A percentile compares a stretch with the other conserved stretches of the same genome.
These are phyloP conservation scores for Cucumis hystrix DNA, from an alignment of 306 rosid species.

Conservation along the genomic window DNA sequence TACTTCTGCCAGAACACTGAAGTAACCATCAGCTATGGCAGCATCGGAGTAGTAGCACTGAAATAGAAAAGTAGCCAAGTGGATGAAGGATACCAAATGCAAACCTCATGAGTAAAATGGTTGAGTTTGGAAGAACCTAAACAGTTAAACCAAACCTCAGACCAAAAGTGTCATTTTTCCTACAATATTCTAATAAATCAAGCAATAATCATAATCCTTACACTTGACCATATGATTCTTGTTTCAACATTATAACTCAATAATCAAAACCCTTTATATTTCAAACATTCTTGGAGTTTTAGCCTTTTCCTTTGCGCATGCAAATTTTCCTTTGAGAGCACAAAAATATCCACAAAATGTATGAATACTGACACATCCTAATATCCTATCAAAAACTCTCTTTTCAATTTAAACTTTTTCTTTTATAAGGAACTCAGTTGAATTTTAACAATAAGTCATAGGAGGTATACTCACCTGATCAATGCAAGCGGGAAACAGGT, in stretches of 20 bases:
- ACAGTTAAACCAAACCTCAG: too few relatives aligned
- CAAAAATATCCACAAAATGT: background rate
- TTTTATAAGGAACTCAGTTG: too few relatives aligned
- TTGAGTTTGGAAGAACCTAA: too few relatives aligned
- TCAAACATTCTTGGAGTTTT: background rate
- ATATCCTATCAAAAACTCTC: background rate
- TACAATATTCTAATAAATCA: background rate
- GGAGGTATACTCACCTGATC: conserved; percentile 65
- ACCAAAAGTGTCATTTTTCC: too few relatives aligned
- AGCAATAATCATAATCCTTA: background rate
- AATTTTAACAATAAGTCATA: background rate
- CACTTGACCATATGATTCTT: background rate
- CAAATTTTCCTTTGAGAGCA: background rate
- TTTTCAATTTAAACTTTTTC: background rate
- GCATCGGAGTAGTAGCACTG: conserved; percentile 96
- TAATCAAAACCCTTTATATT: background rate
- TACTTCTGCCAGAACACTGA: conserved; percentile 98
- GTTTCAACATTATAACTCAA: background rate
- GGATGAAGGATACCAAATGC: background rate
- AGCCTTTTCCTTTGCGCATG: background rate
- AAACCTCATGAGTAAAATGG: too few relatives aligned
- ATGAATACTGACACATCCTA: background rate
- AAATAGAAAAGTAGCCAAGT: conserved; percentile 14
- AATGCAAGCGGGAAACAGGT: conserved; percentile 92
- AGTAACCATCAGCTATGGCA: conserved; percentile 98